Base-by-base conservation (phyloP, 495 filamentous ascomycete species). In the Niebla homalea region DNA sequence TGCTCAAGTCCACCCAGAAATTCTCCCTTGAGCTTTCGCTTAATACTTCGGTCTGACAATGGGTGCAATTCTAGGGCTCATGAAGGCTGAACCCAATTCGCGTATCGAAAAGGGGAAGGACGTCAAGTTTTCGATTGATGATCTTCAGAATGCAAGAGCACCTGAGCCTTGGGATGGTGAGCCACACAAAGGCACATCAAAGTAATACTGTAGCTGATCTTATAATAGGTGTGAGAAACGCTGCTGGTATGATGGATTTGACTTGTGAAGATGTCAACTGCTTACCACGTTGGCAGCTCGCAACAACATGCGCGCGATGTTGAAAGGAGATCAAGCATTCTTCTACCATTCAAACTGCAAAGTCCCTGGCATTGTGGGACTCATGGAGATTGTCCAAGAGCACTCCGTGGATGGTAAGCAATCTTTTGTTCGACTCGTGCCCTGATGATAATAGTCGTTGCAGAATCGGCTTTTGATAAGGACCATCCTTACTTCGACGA, bases 281-380 rank as follows among this genome's bases (percentile, higher is more conserved):
- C 41, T 52, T 15, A 56, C 10, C 11, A 2, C 32, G 12, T 14
- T 11, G 45, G 50, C 59, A 69, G 87, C 89, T 15, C 76, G 84
- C 36, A 95, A 95, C 60, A 86, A 94, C 62, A 79, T 98, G 62
- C 78, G 83, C 2, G 73, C 80, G 5, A 98, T 97, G 92, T 87
- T 84, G 63, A 77, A 81, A 55, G 90, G 92, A 37, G 92, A 98
- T 54, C 69, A 85, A 39, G 89, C 88, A 35, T 95, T 98, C 68
- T 96, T 98, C 70, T 98, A 98, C 62, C 90, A 95, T 68, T 90
- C 84, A n/a, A 93, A 89, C 60, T 89, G 84, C 69, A 94, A 92
- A 65, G 74, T 80, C 26, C 89, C 92, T 0, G 90, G 87, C 3
- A 85, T 98, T 45, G 89, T 81, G 4, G 92, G 92, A n/a, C 77